These are phyloP conservation scores for Fraxinus dipetala DNA, from an alignment of 305 asterid species.

Conservation along the genomic window DNA sequence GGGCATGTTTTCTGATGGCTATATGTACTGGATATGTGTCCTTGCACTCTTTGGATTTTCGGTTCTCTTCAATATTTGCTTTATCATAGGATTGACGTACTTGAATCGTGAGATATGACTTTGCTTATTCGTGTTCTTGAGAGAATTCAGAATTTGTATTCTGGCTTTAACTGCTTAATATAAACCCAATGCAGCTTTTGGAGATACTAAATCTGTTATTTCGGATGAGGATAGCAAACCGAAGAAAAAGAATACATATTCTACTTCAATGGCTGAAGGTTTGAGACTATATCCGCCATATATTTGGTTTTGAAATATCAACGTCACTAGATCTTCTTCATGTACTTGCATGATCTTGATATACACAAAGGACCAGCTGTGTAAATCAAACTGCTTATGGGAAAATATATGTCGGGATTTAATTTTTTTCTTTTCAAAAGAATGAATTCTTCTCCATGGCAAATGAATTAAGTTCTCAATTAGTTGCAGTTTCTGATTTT, in stretches of 20 bases:
- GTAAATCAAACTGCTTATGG: not conserved
- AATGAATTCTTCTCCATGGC: not conserved
- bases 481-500: not conserved
- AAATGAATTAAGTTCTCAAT: not conserved
- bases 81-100: slow-evolving; percentile 36
- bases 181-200: slow-evolving; percentile 32
- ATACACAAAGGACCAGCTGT: not conserved
- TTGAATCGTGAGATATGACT: slow-evolving; percentile 34
- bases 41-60: slow-evolving; percentile 46
- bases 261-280: slow-evolving; percentile 17
- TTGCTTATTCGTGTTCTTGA: not conserved
- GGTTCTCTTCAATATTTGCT: slow-evolving; percentile 39
- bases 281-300: not conserved
- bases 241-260: slow-evolving; percentile 14
- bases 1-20: slow-evolving; percentile 38
- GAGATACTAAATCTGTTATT: slow-evolving; percentile 31
- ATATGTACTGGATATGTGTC: slow-evolving; percentile 43
- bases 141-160: not conserved
- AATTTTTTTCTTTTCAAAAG: not conserved
- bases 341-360: not conserved
- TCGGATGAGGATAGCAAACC: slow-evolving; percentile 11
- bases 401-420: not conserved
- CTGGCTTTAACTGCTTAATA: not conserved
- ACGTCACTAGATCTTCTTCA: not conserved
- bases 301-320: not conserved